Evolutionary conservation across 345 rosid genomes (phyloP), one percentile per base, ranked within the genome.

Genomic region (Pugionium dolabratum): DNA sequence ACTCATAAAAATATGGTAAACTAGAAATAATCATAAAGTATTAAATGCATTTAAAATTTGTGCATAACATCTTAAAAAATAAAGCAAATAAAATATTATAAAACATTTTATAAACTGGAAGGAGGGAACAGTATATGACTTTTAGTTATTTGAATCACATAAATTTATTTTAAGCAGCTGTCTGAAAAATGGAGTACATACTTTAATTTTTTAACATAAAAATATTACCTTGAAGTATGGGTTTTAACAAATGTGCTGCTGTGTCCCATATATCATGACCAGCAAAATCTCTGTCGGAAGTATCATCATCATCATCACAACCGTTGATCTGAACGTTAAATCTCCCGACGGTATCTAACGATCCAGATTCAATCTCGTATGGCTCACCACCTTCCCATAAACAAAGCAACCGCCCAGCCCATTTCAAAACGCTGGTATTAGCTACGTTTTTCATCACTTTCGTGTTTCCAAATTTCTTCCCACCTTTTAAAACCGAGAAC

Each of bases 371-470:
- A 9, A 92, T 82, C 88, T 89, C 89, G 27, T 92, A 92, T 1
- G 96, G 96, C 1, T 79, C 84, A 8, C 98, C 98, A 41, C 98
- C 98, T 73, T 92, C 98, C 98, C 98, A 92, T 27, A 92, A 75
- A 71, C 96, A 89, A 59, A 92, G 54, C 50, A 92, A 73, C 80
- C 74, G 78, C 41, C 84, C 79, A 5, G 93, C 91, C 98, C 98
- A 89, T 64, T 46, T 78, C 73, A 92, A 39, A 37, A 89, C 96
- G 64, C 93, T 87, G 0, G 98, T 92, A 59, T 92, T 89, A 4
- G 98, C 95, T 36, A 87, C 98, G 67, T 92, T 92, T 66, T 92
- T 92, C 96, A 92, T 92, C 27, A 92, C 98, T 62, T 92, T 92
- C 27, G 85, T 79, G 54, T 92, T 92, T 18, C 98, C 96, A 6